Evolutionary conservation across 768 basidiomycete species (phyloP).

Genomic region (Saitozyma sp.): DNA sequence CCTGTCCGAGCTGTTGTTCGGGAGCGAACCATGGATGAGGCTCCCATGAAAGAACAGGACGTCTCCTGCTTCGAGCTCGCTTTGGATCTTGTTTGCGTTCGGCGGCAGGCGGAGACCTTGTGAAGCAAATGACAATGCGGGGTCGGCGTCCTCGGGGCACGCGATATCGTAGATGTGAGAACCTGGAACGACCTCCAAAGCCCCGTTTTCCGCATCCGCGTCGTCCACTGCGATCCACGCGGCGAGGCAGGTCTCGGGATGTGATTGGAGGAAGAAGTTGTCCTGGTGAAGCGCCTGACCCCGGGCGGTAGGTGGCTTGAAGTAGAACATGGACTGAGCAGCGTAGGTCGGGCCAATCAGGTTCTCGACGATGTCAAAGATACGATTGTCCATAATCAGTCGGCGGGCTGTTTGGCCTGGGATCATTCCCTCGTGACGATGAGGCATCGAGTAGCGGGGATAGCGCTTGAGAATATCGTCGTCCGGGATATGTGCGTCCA

Average conservation of each 20-base stretch:
- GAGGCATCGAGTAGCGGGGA: too few species aligned
- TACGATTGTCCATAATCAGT: too few species aligned
- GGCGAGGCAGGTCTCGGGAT: constrained; percentile 10
- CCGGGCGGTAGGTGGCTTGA: constrained; percentile 7
- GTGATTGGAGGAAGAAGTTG: constrained; percentile 2
- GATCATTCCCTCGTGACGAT: too few species aligned
- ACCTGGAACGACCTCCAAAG: constrained; percentile 4
- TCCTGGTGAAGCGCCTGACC: constrained; percentile 11
- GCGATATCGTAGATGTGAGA: constrained; percentile 3
- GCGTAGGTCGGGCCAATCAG: background rate
- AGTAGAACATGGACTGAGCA: constrained; percentile 10
- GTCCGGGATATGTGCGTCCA: too few species aligned
- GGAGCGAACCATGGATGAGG: constrained; percentile 7
- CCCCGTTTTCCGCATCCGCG: constrained; percentile 2
- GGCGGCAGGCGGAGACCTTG: background rate
- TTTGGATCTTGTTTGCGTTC: too few species aligned
- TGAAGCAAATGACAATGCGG: background rate
- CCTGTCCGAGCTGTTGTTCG: constrained; percentile 2
- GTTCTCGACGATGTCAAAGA: too few species aligned
- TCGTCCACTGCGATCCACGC: constrained; percentile 8
- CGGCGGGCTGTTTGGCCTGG: too few species aligned
- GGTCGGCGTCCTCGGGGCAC: background rate
- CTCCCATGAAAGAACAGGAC: constrained; percentile 8
- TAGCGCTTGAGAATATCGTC: too few species aligned
- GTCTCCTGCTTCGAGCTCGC: constrained; percentile 1